Base-by-base conservation (phyloP, 805 yeast species). In the Citeromyces matritensis region DNA sequence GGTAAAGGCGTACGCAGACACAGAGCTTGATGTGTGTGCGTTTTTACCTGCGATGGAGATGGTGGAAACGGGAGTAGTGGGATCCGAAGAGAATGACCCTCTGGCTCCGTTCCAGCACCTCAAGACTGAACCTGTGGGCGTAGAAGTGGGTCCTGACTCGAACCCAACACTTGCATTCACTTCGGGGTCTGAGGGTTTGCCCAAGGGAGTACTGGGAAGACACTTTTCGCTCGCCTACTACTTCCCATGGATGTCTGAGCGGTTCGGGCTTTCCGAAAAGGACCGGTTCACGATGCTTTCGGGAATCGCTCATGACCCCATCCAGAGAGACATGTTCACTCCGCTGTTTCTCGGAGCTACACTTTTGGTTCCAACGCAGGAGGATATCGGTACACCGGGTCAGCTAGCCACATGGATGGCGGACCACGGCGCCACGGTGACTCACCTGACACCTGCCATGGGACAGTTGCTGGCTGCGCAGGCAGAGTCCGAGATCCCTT, bases 371-470 rank as follows among this genome's bases (percentile, higher is more conserved):
- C 99, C 99, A 32, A 86, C 96, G 9, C 75, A 85, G 11, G 96
- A 91, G 53, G 99, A 91, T 53, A 91, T 91, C 45, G 98, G 99
- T 30, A 91, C 98, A 3, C 99, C 99, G 5, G 98, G 98, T 21
- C 75, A 80, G 47, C 65, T 91, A 34, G 98, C 99, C 5, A 91
- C 83, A 45, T 91, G 99, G 99, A 86, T 91, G 94, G 71, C 77
- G 23, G 73, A 66, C 35, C 72, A 85, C 44, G 82, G 81, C 10
- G 95, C 96, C 17, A 78, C 95, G 2, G 96, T 91, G 2, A 91
- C 99, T 1, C 99, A 91, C 55, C 68, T 91, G 57, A 91, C 99
- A 1, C 99, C 99, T 4, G 98, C 98, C 5, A 91, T 93, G 98
- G 99, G 99, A 38, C 99, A 91, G 57, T 62, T 91, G 35, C 63